A percentile compares a stretch with the other conserved stretches of the same genome.
Conservation (phyloP, 176 grass and related monocot species). For the Ensete ventricosum region DNA sequence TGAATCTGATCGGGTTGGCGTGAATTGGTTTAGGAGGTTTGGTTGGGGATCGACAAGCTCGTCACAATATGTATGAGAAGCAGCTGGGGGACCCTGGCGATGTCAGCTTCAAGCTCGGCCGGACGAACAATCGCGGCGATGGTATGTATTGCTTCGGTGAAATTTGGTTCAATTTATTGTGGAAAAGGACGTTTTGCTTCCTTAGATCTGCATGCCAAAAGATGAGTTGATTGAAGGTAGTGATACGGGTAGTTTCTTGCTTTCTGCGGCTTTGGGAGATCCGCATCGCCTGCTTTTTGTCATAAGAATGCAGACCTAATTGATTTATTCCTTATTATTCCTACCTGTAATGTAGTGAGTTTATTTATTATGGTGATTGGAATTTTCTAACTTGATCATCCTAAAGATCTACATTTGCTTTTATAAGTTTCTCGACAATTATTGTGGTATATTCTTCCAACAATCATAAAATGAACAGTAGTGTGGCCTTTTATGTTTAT, state of each 20-base stretch:
- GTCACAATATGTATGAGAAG: constrained; percentile 66
- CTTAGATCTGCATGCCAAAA: neutral
- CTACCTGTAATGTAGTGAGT: too few species aligned
- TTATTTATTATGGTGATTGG: too few species aligned
- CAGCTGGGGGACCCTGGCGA: constrained; percentile 48
- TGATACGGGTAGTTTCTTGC: neutral
- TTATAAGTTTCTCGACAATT: too few species aligned
- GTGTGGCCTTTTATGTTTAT: too few species aligned
- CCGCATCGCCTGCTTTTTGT: neutral
- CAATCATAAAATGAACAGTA: too few species aligned
- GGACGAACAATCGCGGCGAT: constrained; percentile 88
- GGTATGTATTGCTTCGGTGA: constrained; percentile 26
- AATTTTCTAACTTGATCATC: too few species aligned
- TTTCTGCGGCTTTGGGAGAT: neutral
- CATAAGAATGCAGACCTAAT: neutral
- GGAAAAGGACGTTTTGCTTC: neutral
- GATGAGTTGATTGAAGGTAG: neutral
- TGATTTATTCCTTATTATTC: neutral
- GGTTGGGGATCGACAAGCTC: constrained; percentile 80
- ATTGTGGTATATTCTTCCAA: too few species aligned
- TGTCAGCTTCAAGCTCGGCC: constrained; percentile 56
- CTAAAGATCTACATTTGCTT: too few species aligned
- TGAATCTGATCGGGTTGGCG: neutral
- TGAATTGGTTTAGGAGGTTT: constrained; percentile 54
- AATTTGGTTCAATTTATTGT: neutral